Percentiles rank a stretch among this genome's conserved stretches.
Evolutionary conservation across 805 yeast species (phyloP).

Genomic region (Hanseniaspora hatyaiensis): DNA sequence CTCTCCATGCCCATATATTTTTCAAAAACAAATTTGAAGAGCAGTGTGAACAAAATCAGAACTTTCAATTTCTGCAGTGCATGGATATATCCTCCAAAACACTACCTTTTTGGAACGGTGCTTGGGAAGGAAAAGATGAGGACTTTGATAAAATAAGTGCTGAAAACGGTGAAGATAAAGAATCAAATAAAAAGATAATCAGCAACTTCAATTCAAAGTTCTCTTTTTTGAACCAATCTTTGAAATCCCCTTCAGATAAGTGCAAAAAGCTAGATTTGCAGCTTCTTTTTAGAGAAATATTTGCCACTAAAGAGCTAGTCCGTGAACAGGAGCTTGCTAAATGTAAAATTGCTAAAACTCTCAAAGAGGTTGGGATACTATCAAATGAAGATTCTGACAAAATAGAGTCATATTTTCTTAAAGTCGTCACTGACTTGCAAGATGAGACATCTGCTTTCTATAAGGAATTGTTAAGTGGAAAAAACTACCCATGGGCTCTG

Average conservation of each 20-base stretch:
- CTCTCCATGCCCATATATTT: neutral
- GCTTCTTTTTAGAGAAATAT: conserved; percentile 13
- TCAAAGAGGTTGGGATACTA: neutral
- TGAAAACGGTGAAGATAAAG: no score
- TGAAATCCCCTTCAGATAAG: neutral
- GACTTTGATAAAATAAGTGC: no score
- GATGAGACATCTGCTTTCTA: neutral
- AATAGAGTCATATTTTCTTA: neutral
- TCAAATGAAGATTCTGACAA: neutral
- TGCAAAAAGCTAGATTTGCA: conserved; percentile 14
- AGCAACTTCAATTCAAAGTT: no score
- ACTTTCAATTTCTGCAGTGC: neutral
- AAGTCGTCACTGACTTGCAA: neutral
- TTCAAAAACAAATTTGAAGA: neutral
- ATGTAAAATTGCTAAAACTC: neutral
- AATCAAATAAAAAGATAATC: no score
- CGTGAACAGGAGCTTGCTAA: conserved; percentile 5
- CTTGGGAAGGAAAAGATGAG: neutral
- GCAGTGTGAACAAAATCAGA: neutral
- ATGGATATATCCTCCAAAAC: no score
- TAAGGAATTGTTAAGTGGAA: neutral
- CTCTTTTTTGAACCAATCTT: neutral
- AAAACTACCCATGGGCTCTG: neutral
- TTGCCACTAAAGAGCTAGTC: conserved; percentile 7
- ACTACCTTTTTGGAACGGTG: no score